These are phyloP conservation scores for Zangia roseola DNA, from an alignment of 768 basidiomycete species.

Conservation along the genomic window DNA sequence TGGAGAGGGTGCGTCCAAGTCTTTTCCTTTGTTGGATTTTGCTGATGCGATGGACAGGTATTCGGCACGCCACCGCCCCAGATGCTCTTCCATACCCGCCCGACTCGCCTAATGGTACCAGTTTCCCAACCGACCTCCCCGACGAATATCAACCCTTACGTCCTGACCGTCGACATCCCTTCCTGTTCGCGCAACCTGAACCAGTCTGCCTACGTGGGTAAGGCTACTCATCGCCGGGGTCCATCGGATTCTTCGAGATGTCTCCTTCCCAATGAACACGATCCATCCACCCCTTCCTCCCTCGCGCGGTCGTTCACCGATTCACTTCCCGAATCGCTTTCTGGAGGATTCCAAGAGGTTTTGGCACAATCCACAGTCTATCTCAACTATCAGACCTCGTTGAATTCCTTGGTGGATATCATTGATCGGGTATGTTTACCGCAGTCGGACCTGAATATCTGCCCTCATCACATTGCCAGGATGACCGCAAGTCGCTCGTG, in stretches of 20 bases:
- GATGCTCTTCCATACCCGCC: slow-evolving; percentile 70
- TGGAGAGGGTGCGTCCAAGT: slow-evolving; percentile 67
- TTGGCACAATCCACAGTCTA: slow-evolving; percentile 52
- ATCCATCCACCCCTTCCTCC: slow-evolving; percentile 21
- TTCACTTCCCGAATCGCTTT: slow-evolving; percentile 15
- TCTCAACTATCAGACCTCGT: slow-evolving; percentile 74
- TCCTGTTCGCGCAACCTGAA: slow-evolving; percentile 41
- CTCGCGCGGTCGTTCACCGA: slow-evolving; percentile 18
- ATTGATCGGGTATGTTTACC: slow-evolving; percentile 63
- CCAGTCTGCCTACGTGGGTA: slow-evolving; percentile 48
- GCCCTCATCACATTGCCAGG: slow-evolving; percentile 41
- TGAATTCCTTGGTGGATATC: slow-evolving; percentile 79
- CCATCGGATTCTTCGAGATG: slow-evolving; percentile 63
- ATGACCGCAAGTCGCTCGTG: slow-evolving; percentile 71
- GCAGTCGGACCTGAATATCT: neutral
- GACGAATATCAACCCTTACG: slow-evolving; percentile 13
- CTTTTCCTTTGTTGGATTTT: neutral
- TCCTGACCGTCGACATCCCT: slow-evolving; percentile 21
- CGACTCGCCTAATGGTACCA: slow-evolving; percentile 35
- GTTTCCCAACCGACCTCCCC: slow-evolving; percentile 30
- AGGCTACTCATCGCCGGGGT: slow-evolving; percentile 47
- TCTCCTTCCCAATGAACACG: slow-evolving; percentile 40
- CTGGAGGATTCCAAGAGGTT: slow-evolving; percentile 19
- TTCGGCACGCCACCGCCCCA: slow-evolving; percentile 83
- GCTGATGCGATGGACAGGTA: slow-evolving; percentile 45